phyloP scores from a whole-genome alignment of 768 basidiomycete species.

The Boletus vermiculosoides region DNA sequence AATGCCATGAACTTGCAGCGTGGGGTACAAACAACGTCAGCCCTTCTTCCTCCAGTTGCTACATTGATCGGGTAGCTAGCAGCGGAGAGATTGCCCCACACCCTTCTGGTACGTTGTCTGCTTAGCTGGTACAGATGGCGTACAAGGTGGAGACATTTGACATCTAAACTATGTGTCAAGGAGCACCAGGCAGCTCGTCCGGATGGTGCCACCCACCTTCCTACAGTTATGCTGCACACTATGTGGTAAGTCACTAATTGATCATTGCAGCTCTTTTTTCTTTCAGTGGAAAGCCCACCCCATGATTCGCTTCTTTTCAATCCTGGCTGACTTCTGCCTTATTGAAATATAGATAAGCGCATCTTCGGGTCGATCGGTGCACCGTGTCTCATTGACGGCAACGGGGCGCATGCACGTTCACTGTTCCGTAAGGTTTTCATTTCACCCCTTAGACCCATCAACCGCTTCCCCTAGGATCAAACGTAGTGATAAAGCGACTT shows the following conservation, averaged over 20 bases:
- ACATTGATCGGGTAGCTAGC: neutral
- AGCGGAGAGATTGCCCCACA: neutral
- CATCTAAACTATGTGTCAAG: neutral
- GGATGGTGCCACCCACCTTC: neutral
- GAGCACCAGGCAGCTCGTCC: neutral
- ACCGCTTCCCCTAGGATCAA: neutral
- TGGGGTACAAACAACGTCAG: neutral
- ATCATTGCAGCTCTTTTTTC: neutral
- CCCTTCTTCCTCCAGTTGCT: neutral
- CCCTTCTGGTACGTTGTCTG: neutral
- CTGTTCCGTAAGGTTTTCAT: constrained; percentile 5
- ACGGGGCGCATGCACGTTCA: neutral
- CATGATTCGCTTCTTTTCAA: neutral
- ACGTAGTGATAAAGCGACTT: neutral
- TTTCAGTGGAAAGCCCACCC: neutral
- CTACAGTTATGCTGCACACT: neutral
- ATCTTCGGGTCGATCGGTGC: neutral
- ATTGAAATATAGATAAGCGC: neutral
- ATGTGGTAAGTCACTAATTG: neutral
- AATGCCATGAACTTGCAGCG: neutral
- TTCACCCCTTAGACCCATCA: neutral
- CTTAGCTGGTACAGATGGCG: too few species aligned
- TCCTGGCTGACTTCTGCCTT: neutral
- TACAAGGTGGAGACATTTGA: neutral
- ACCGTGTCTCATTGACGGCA: neutral